Evolutionary conservation across 345 rosid genomes (phyloP).

Genomic region (Eucalyptus marginata): DNA sequence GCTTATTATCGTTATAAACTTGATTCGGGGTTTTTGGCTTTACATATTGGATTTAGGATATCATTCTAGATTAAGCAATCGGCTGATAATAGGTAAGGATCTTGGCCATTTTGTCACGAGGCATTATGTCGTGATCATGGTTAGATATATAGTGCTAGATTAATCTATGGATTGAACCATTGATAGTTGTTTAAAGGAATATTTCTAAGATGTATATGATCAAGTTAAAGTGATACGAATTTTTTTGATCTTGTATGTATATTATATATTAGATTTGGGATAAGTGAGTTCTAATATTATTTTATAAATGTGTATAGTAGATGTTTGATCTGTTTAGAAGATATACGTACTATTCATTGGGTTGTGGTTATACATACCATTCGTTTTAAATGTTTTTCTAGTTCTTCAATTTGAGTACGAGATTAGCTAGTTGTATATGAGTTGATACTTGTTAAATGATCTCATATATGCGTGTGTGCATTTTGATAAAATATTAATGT

Average conservation of each 20-base stretch:
- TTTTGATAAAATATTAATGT: not conserved
- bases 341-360: not conserved
- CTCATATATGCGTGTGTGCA: not conserved
- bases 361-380: not conserved
- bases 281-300: not conserved
- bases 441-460: not conserved
- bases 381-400: too few relatives aligned
- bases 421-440: not conserved
- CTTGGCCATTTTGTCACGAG: not conserved
- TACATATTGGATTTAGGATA: not conserved
- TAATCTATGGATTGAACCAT: too few relatives aligned
- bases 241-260: not conserved
- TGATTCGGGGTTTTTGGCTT: too few relatives aligned
- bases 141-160: too few relatives aligned
- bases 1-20: not conserved
- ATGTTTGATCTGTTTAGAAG: not conserved
- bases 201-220: not conserved
- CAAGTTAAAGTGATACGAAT: not conserved
- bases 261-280: not conserved
- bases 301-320: not conserved
- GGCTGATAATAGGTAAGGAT: fast-evolving
- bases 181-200: not conserved
- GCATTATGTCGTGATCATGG: too few relatives aligned
- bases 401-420: not conserved
- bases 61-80: not conserved